Evolutionary conservation across 768 basidiomycete genomes (phyloP).

Genomic region (Amanita muscaria): DNA sequence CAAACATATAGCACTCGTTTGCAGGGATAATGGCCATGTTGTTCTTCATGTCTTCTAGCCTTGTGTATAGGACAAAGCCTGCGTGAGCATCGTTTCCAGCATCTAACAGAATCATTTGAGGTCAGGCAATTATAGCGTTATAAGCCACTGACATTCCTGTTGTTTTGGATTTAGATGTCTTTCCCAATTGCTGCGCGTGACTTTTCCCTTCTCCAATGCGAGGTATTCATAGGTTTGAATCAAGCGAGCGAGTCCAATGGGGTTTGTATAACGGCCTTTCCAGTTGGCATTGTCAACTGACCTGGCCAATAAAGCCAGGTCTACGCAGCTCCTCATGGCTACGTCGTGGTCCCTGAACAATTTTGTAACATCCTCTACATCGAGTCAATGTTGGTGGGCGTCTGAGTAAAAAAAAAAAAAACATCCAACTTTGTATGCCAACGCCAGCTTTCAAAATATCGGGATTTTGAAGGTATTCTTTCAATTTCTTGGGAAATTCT

Average conservation of each 20-base stretch:
- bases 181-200: conserved; percentile 70
- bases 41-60: conserved; percentile 34
- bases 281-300: conserved; percentile 63
- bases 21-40: conserved; percentile 26
- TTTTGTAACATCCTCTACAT: conserved; percentile 62
- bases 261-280: conserved; percentile 57
- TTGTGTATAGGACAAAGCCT: conserved; percentile 44
- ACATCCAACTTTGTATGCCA: conserved; percentile 54
- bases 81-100: conserved; percentile 68
- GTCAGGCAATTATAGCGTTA: conserved; percentile 2
- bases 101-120: conserved; percentile 30
- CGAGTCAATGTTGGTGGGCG: conserved; percentile 6
- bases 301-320: conserved; percentile 60
- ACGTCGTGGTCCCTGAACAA: conserved; percentile 41
- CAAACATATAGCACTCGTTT: conserved; percentile 47
- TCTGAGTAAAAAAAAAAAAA: conserved; percentile 7
- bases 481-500: conserved; percentile 50
- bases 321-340: conserved; percentile 47
- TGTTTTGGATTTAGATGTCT: conserved; percentile 32
- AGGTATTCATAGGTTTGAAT: conserved; percentile 51
- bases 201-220: conserved; percentile 42
- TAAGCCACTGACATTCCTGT: conserved; percentile 46
- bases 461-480: conserved; percentile 41
- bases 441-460: conserved; percentile 63
- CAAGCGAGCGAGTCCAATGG: conserved; percentile 58